Base-by-base conservation (phyloP, 106 monocot species). In the Amphibolis antarctica region DNA sequence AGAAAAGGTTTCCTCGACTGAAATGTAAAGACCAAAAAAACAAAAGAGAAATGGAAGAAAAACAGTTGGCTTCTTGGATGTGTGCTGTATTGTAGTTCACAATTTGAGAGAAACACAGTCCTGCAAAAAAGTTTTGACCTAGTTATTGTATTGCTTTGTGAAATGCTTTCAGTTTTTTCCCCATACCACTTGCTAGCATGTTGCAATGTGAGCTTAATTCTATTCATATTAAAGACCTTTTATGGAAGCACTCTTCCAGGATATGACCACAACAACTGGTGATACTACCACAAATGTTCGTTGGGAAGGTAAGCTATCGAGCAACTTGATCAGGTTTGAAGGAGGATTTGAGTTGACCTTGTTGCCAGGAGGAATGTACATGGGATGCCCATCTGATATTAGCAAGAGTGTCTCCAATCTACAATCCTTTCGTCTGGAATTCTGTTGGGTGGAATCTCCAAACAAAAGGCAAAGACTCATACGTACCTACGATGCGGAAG, bases 371-470 rank as follows among this genome's bases (percentile, higher is more conserved):
- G 94, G 89, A 9, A 86, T 96, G 83, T 96, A 89, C 60, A 74
- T 96, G 81, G 94, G 94, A 59, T 96, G 69, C 71, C 89, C 94
- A 6, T 59, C 73, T 23, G 80, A 96, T 57, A 60, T 89, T 15
- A 73, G 75, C 59, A 96, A 81, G 63, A 79, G 67, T 54, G 86
- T 96, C 0, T 75, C 81, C 10, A 62, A 86, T n/a, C 76, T 68
- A 44, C 86, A 89, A 28, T 81, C 85, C 52, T 96, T 96, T 66
- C 94, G 86, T 76, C 66, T 96, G 4, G 94, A 96, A 63, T 84
- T 96, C 46, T 81, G 94, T 46, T 96, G 94, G 94, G 77, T 86
- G 81, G 94, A 96, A 59, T 89, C 89, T 21, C 76, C 78, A 0
- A 73, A 70, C 18, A 79, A 53, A 75, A 72, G 94, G 75, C 94